Evolutionary conservation across 139 green algal species (phyloP).

Genomic region (Volvox africanus): DNA sequence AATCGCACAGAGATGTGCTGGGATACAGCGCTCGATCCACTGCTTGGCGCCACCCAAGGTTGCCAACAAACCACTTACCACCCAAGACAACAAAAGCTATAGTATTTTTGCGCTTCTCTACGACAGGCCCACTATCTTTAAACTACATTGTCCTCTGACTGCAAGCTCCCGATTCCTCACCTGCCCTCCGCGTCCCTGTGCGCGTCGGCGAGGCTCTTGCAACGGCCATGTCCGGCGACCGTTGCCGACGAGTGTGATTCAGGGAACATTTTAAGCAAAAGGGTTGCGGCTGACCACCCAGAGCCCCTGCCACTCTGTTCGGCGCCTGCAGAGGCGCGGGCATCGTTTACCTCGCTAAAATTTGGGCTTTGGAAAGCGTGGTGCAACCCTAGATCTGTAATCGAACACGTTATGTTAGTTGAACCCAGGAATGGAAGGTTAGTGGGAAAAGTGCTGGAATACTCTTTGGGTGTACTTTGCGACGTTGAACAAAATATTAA

Average conservation of each 20-base stretch:
- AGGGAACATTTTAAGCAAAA: no score
- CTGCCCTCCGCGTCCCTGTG: neutral
- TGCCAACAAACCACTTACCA: neutral
- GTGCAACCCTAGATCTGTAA: no score
- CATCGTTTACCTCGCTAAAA: neutral
- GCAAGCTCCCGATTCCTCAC: neutral
- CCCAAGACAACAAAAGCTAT: neutral
- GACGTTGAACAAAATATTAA: no score
- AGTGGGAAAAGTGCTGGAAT: neutral
- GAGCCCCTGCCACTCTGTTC: neutral
- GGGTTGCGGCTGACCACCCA: neutral
- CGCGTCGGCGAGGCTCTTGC: slow-evolving; percentile 13
- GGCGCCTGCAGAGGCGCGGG: neutral
- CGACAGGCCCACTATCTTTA: no score
- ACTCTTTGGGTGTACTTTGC: neutral
- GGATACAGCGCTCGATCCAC: neutral
- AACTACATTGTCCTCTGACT: neutral
- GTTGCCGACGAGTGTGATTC: neutral
- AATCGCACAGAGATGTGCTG: no score
- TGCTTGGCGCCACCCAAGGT: neutral
- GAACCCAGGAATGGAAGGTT: neutral
- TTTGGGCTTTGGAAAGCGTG: neutral
- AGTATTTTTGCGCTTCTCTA: no score
- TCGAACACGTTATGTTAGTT: neutral
- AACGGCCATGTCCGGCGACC: neutral